Conservation (phyloP, 2,329 filamentous ascomycete species). For the Sphaerostilbella broomeana region DNA sequence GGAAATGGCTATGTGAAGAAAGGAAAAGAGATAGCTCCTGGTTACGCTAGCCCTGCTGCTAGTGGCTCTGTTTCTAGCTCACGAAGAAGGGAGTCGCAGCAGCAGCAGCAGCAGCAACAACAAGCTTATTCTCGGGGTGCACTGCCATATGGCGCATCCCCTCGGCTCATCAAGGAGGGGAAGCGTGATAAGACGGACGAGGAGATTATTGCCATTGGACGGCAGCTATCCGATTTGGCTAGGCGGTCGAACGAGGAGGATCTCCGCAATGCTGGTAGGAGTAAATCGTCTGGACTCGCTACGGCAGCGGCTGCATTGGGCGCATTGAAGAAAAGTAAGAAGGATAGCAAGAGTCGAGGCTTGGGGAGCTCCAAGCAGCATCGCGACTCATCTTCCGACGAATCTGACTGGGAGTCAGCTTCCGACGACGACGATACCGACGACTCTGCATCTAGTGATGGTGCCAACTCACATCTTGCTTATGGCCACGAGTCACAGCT, state of each 20-base stretch:
- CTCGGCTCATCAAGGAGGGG: conserved; percentile 3
- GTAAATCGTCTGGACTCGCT: conserved; percentile 20
- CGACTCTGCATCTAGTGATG: conserved; percentile 28
- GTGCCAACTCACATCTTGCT: conserved; percentile 34
- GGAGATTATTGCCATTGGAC: conserved; percentile 51
- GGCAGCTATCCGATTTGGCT: conserved; percentile 47
- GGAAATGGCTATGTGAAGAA: conserved; percentile 52
- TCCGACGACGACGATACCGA: conserved; percentile 37
- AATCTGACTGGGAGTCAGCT: conserved; percentile 52
- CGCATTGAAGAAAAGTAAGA: conserved; percentile 35
- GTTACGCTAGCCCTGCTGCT: conserved; percentile 19
- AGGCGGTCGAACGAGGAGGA: conserved; percentile 46
- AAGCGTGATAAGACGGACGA: conserved; percentile 43
- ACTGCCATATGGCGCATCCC: background rate
- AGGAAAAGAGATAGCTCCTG: conserved; percentile 24
- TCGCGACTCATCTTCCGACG: conserved; percentile 35
- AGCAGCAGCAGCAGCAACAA: conserved; percentile 5
- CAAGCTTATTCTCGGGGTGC: background rate
- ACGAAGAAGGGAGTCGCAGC: background rate
- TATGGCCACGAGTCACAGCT: conserved; percentile 22
- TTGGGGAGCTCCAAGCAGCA: conserved; percentile 35
- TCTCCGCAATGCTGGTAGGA: conserved; percentile 32
- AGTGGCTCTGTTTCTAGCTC: conserved; percentile 5
- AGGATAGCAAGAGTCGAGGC: conserved; percentile 30
- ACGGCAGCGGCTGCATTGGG: conserved; percentile 37